Conservation (phyloP, 176 grass and related monocot species). For the Juncus inflexus region DNA sequence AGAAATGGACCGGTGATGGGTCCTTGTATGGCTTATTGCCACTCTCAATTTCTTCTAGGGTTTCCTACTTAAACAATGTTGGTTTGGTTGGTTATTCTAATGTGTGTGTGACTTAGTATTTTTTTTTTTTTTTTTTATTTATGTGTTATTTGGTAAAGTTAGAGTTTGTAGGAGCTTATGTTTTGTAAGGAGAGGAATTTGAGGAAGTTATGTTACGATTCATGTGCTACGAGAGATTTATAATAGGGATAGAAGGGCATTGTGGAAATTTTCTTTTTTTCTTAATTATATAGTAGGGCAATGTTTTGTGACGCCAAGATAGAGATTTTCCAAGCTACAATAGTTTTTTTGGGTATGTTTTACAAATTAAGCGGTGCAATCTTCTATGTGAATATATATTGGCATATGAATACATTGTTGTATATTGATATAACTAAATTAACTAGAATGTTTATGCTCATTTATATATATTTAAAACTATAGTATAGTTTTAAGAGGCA, state of each 20-base stretch:
- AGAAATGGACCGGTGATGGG: conserved; percentile 33
- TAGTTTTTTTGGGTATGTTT: too few relatives aligned
- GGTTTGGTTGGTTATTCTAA: not conserved
- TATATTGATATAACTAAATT: too few relatives aligned
- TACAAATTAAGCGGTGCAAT: too few relatives aligned
- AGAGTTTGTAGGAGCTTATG: not conserved
- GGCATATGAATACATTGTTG: too few relatives aligned
- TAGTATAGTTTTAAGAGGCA: too few relatives aligned
- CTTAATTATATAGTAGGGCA: too few relatives aligned
- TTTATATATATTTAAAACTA: too few relatives aligned
- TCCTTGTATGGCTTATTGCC: conserved; percentile 50
- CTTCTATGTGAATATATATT: too few relatives aligned
- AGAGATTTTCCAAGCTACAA: too few relatives aligned
- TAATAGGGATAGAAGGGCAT: not conserved
- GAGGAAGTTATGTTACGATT: conserved; percentile 16
- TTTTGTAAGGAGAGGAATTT: not conserved
- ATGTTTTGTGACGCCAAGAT: too few relatives aligned
- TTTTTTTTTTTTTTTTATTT: not conserved
- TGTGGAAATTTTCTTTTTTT: not conserved
- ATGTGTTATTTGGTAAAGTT: not conserved
- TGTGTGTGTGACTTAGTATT: not conserved
- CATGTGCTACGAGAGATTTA: conserved; percentile 1
- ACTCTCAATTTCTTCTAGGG: not conserved
- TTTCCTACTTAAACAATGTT: conserved; percentile 38
- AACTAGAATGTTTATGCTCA: too few relatives aligned